phyloP scores from a whole-genome alignment of 345 rosid genomes.

The Odontarrhena argentea region DNA sequence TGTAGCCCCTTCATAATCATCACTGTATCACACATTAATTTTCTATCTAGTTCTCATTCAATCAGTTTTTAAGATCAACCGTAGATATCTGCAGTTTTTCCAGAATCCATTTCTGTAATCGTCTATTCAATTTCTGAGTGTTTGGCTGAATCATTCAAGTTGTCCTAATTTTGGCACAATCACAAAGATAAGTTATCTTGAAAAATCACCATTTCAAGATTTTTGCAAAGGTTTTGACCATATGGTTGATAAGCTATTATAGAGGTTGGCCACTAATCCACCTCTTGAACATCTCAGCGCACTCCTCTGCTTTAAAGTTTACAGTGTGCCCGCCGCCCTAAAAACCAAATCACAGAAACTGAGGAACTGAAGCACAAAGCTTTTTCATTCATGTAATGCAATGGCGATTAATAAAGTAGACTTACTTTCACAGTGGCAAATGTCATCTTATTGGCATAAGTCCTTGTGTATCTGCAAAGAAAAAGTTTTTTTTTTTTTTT shows the following conservation, averaged over 20 bases:
- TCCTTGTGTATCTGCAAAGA: constrained; percentile 56
- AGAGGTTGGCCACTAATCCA: constrained; percentile 24
- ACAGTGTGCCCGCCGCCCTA: constrained; percentile 72
- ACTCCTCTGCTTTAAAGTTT: constrained; percentile 48
- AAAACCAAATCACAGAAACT: not conserved
- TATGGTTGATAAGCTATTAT: not conserved
- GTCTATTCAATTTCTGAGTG: not conserved
- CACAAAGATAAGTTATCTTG: not conserved
- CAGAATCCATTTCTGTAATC: not conserved
- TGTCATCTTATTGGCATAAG: constrained; percentile 67
- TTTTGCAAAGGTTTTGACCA: not conserved
- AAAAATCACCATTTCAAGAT: constrained; percentile 1
- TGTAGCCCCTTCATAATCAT: not conserved
- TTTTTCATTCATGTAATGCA: not conserved
- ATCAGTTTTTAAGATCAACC: constrained; percentile 10
- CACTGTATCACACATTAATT: not conserved
- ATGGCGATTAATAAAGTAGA: not conserved
- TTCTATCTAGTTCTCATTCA: not conserved
- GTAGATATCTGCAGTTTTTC: not conserved
- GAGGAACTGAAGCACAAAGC: not conserved
- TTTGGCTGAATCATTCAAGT: not conserved
- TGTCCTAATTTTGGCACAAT: not conserved
- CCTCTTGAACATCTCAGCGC: constrained; percentile 46
- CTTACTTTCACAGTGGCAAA: constrained; percentile 68
- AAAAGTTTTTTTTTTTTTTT: no score